Evolutionary conservation across 139 green algal species (phyloP), one percentile per base, ranked within the genome.

Genomic region (Volvox reticuliferus): DNA sequence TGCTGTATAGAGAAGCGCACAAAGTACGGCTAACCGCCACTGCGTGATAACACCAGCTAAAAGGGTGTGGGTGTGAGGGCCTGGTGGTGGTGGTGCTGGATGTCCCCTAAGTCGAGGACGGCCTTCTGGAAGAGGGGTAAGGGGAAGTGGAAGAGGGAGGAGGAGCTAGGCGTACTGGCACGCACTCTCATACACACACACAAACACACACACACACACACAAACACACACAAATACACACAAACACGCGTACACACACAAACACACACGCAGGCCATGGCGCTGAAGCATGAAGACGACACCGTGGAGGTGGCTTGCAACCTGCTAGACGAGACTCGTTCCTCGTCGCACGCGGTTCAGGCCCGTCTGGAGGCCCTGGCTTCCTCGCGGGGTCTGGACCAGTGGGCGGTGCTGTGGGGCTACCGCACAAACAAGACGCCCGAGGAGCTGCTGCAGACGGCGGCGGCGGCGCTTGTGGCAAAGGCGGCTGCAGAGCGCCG

Each of bases 271-370:
- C 91, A 97, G 91, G 95, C 97, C 9, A 98, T 98, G 96, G 97
- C 95, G 1, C 92, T 99, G 81, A 80, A 69, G 33, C 95, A 98
- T 62, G 77, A 30, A 0, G 90, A 88, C 21, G 94, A 92, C n/a
- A 87, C 78, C 63, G 26, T 96, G 18, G 95, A 99, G 90, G 93
- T 99, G 33, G 97, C 97, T 1, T 98, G 96, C 88, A 99, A 99
- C 89, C 88, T 99, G 37, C 91, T 98, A 28, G 92, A 96, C 71
- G 30, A 84, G 0, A 33, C 87, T 12, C 37, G 36, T 1, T 62
- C 65, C 0, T n/a, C 90, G 12, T 36, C 76, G 9, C 35, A 37
- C 6, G n/a, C 21, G 0, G 77, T 91, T 22, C 84, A 90, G 75
- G 73, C 44, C 28, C 61, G 84, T 6, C 19, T 82, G 28, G 84